Evolutionary conservation across 192 early-diverging fungal species (phyloP), one percentile per base, ranked within the genome.

Genomic region (Backusella luteola): DNA sequence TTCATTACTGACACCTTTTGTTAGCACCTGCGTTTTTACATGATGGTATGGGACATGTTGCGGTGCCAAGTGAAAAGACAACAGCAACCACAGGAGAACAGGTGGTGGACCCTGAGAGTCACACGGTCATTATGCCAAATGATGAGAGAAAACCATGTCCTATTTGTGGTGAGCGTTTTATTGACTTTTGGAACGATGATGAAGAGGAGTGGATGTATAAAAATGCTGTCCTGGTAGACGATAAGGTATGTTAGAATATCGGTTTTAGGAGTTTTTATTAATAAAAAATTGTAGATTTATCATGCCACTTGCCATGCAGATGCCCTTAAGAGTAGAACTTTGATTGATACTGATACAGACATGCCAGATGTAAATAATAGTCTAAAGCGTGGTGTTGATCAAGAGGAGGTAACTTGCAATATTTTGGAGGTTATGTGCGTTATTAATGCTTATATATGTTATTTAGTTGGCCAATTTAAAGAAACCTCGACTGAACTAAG

Each of bases 81-180:
- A 8, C 26, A 6, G 15, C 32, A 63, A 9, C 34, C 19, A 34
- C 34, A 17, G 63, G 56, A 1, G 74, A 77, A 46, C 79, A 83
- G 72, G 73, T 32, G 14, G 39, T 70, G 19, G 79, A 83, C n/a
- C 39, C 52, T 1, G 86, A 81, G 2, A 59, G 80, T 9, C 78
- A 83, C 76, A 87, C 78, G 32, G 85, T 88, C 21, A 79, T 82
- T 17, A 86, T 81, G 67, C 83, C 89, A 0, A 66, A 81, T 67
- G 79, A 80, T 15, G 79, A 80, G 23, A 79, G 81, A 34, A 89
- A 87, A 70, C 86, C 89, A 12, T 94, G 93, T 77, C 90, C 89
- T 1, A 87, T 95, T 56, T 95, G 94, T 79, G 87, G 88, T 71
- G 94, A 95, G 84, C 84, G 91, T 59, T 91, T 95, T 83, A 85